Percentiles rank a stretch among this genome's conserved stretches.
These are phyloP conservation scores for Linnemannia elongata DNA, from an alignment of 192 early-diverging fungal genomes.

Conservation along the genomic window DNA sequence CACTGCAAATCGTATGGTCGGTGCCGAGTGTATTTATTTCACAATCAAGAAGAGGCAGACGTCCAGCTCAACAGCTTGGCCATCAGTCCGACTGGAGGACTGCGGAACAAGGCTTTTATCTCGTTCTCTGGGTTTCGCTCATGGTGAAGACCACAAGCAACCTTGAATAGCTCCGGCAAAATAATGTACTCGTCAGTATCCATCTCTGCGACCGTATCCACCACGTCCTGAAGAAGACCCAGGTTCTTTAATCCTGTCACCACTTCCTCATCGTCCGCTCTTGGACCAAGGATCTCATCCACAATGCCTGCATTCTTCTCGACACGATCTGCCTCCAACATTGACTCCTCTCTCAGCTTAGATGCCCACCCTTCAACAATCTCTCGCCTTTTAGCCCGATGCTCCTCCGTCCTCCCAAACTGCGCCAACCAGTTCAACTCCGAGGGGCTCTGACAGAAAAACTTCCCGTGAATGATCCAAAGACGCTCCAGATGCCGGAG, in stretches of 20 bases:
- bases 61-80: no score
- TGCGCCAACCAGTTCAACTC: background rate
- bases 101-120: background rate
- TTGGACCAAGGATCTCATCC: background rate
- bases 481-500: no score
- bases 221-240: background rate
- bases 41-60: no score
- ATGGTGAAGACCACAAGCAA: background rate
- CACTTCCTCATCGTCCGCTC: background rate
- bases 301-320: background rate
- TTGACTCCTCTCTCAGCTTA: background rate
- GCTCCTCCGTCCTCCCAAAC: background rate
- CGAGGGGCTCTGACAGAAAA: background rate
- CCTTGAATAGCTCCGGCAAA: background rate
- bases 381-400: background rate
- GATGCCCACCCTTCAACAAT: background rate
- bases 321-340: background rate
- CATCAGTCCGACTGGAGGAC: no score
- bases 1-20: no score
- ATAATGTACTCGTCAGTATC: background rate
- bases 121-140: background rate
- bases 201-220: background rate
- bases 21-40: no score
- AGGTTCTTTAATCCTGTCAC: background rate
- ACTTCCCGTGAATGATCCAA: no score